Conservation (phyloP, 2,329 filamentous ascomycete genomes). For the Thermothelomyces thermophilus region DNA sequence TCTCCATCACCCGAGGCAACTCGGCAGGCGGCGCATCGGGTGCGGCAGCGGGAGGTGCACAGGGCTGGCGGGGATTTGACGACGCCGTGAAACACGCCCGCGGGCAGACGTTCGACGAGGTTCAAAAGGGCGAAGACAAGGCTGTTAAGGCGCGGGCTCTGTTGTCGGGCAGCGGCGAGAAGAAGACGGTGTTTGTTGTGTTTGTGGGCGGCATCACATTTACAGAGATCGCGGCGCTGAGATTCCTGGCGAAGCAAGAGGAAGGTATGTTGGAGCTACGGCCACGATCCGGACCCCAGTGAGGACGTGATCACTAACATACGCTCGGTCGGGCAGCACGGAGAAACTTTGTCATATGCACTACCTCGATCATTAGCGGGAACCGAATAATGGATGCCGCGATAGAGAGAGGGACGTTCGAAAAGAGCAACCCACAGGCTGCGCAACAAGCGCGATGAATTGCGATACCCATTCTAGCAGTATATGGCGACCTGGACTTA, state of each 20-base stretch:
- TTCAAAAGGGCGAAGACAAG: constrained; percentile 89
- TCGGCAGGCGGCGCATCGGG: constrained; percentile 41
- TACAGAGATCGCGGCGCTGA: constrained; percentile 87
- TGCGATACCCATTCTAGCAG: too few relatives aligned
- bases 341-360: constrained; percentile 83
- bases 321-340: constrained; percentile 42
- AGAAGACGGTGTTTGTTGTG: constrained; percentile 90
- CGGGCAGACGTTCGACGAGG: constrained; percentile 84
- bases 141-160: constrained; percentile 80
- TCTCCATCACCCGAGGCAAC: constrained; percentile 61
- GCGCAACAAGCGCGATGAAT: not conserved
- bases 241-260: constrained; percentile 83
- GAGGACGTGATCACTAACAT: not conserved
- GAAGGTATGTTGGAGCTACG: constrained; percentile 45
- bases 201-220: constrained; percentile 96
- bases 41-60: constrained; percentile 51
- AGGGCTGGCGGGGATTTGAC: constrained; percentile 91
- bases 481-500: too few relatives aligned
- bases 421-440: constrained; percentile 33
- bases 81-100: constrained; percentile 82
- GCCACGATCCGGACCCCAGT: not conserved
- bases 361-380: constrained; percentile 85
- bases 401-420: constrained; percentile 64
- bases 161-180: constrained; percentile 65
- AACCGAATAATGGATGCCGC: constrained; percentile 82